These are phyloP conservation scores for Gamarada debralockiae DNA, from an alignment of 495 filamentous ascomycete species.

Conservation along the genomic window DNA sequence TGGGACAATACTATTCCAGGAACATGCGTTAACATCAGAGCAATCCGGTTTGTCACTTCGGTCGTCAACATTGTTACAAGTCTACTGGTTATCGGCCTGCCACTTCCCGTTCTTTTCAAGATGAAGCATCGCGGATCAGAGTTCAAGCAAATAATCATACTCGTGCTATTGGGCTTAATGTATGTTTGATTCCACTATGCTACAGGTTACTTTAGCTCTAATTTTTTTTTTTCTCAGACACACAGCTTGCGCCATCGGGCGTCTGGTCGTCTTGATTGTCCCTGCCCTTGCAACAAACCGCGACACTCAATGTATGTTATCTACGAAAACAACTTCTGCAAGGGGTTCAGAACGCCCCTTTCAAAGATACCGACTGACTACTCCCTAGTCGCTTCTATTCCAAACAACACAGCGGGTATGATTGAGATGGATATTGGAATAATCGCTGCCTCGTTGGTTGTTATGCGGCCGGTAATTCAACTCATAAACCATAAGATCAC, in stretches of 20 bases:
- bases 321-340: neutral
- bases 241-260: no score
- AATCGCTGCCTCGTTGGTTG: slow-evolving; percentile 17
- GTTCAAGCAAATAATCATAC: slow-evolving; percentile 8
- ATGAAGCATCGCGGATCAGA: neutral
- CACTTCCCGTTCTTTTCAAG: slow-evolving; percentile 7
- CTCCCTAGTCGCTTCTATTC: slow-evolving; percentile 2
- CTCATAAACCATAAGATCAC: neutral
- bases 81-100: slow-evolving; percentile 10
- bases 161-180: slow-evolving; percentile 12
- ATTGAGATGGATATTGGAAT: slow-evolving; percentile 18
- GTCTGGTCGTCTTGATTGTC: neutral
- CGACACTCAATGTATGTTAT: neutral
- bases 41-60: slow-evolving; percentile 9
- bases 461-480: slow-evolving; percentile 16
- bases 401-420: neutral
- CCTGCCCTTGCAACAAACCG: neutral
- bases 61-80: slow-evolving; percentile 13
- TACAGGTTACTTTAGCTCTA: neutral
- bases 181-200: neutral
- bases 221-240: neutral
- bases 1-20: neutral
- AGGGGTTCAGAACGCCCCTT: neutral
- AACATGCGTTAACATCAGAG: slow-evolving; percentile 3
- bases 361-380: neutral